Evolutionary conservation across 306 rosid species (phyloP).

Genomic region (Gillenia trifoliata): DNA sequence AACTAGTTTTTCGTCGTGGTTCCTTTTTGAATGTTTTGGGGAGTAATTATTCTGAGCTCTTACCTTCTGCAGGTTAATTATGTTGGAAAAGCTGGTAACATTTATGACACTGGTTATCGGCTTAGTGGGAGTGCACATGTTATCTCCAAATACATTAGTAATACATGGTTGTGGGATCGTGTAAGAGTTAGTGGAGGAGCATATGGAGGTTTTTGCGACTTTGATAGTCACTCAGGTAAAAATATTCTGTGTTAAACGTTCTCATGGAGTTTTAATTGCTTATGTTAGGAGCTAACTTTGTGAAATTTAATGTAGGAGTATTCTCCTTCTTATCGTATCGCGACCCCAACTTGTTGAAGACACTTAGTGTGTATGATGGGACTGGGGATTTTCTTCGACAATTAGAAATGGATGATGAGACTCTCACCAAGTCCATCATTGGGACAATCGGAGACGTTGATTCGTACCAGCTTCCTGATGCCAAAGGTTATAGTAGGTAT

Average conservation of each 20-base stretch:
- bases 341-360: conserved; percentile 92
- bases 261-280: conserved; percentile 11
- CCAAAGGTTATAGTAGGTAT: conserved; percentile 98
- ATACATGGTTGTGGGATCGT: conserved; percentile 99
- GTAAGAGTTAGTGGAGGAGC: conserved; percentile 99
- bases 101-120: conserved; percentile 73
- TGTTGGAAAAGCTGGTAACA: conserved; percentile 89
- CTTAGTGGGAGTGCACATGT: conserved; percentile 92
- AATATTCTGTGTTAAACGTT: neutral
- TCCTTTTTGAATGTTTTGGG: conserved; percentile 10
- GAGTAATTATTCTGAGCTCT: conserved; percentile 26
- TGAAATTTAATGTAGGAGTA: conserved; percentile 51
- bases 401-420: conserved; percentile 65
- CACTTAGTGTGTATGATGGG: conserved; percentile 89
- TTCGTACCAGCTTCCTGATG: conserved; percentile 97
- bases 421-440: conserved; percentile 83
- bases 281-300: conserved; percentile 25
- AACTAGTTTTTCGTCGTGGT: conserved; percentile 10
- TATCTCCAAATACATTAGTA: conserved; percentile 78
- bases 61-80: conserved; percentile 73
- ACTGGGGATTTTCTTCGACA: conserved; percentile 75
- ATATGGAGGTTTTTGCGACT: conserved; percentile 95
- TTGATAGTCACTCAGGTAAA: conserved; percentile 91
- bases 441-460: conserved; percentile 98
- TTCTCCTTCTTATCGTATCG: conserved; percentile 95